These are phyloP conservation scores for Botrytis fragariae DNA, from an alignment of 2,329 filamentous ascomycete genomes.

Conservation along the genomic window DNA sequence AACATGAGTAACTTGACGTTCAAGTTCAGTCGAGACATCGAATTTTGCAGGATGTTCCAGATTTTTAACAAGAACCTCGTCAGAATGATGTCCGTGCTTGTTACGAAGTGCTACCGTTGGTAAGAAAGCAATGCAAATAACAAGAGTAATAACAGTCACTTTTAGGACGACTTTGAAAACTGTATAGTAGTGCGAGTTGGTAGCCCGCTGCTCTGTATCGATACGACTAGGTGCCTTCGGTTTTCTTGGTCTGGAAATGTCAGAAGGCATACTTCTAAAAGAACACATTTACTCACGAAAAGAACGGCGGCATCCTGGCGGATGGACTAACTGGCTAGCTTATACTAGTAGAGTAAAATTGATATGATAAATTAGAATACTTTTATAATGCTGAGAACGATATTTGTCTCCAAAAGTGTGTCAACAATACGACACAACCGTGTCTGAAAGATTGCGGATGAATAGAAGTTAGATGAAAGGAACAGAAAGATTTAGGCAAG, in stretches of 20 bases:
- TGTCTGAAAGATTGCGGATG: constrained; percentile 13
- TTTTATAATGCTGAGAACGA: constrained; percentile 16
- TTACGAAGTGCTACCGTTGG: constrained; percentile 2
- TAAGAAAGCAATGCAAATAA: constrained; percentile 17
- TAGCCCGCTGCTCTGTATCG: neutral
- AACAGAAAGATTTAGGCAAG: neutral
- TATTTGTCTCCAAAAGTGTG: constrained; percentile 17
- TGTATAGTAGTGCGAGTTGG: constrained; percentile 5
- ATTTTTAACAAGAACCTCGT: neutral
- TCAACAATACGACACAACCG: constrained; percentile 21
- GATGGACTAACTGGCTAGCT: neutral
- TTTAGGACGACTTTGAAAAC: constrained; percentile 12
- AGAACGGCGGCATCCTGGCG: neutral
- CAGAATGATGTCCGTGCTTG: neutral
- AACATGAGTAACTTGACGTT: constrained; percentile 6
- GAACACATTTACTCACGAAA: constrained; percentile 5
- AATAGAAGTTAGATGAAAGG: neutral
- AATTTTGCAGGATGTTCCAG: neutral
- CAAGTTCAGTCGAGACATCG: neutral
- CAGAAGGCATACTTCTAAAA: neutral
- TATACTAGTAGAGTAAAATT: neutral
- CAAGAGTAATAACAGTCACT: constrained; percentile 1
- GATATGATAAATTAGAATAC: constrained; percentile 5
- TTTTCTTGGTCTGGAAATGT: constrained; percentile 10
- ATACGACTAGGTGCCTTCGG: neutral